phyloP scores from a whole-genome alignment of 2,329 filamentous ascomycete species.

The Stachybotrys elegans region DNA sequence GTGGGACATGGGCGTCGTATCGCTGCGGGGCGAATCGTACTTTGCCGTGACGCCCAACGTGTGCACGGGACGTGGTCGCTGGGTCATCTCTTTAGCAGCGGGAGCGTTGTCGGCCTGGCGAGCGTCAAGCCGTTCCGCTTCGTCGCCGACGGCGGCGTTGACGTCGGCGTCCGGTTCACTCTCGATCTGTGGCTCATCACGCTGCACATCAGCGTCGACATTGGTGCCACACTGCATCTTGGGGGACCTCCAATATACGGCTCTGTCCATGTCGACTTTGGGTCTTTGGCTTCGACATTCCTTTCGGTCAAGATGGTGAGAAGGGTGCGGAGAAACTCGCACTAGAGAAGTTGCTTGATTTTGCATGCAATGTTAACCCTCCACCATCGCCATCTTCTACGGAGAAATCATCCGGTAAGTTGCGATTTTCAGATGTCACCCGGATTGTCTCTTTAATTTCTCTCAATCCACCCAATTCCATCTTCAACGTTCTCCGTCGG shows the following conservation, averaged over 20 bases:
- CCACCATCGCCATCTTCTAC: too few species aligned
- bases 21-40: constrained; percentile 27
- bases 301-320: too few species aligned
- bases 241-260: constrained; percentile 10
- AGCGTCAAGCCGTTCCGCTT: constrained; percentile 10
- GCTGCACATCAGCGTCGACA: constrained; percentile 11
- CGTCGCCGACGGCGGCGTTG: constrained; percentile 14
- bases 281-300: background rate
- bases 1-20: constrained; percentile 22
- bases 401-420: too few species aligned
- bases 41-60: constrained; percentile 32
- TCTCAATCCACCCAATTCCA: too few species aligned
- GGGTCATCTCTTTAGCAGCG: constrained; percentile 8
- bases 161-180: constrained; percentile 14
- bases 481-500: too few species aligned
- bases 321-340: too few species aligned
- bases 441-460: too few species aligned
- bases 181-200: constrained; percentile 12
- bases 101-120: constrained; percentile 4
- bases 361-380: too few species aligned
- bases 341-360: too few species aligned
- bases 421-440: too few species aligned
- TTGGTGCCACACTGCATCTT: constrained; percentile 9
- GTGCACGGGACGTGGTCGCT: constrained; percentile 27
- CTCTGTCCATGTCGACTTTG: constrained; percentile 17